Evolutionary conservation across 148 eudicot species (phyloP).

Genomic region (Beta vulgaris): DNA sequence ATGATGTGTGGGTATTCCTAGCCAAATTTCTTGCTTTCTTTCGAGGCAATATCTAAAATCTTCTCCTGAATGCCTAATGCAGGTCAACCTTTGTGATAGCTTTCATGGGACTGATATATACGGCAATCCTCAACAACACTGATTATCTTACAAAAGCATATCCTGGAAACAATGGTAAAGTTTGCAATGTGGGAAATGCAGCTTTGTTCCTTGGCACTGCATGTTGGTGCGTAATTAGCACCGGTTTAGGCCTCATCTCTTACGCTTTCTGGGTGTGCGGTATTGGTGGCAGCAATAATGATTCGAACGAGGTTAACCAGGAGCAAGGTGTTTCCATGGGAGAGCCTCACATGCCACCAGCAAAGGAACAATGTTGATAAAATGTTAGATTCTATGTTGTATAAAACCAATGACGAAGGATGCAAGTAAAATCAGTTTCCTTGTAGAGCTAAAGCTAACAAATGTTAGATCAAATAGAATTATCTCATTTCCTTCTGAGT

Average conservation of each 20-base stretch:
- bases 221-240: conserved; percentile 20
- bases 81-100: conserved; percentile 23
- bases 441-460: too few relatives aligned
- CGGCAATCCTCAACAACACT: conserved; percentile 14
- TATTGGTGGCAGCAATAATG: not conserved
- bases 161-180: not conserved
- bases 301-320: not conserved
- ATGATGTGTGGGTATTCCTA: too few relatives aligned
- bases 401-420: too few relatives aligned
- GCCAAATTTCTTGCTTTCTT: too few relatives aligned
- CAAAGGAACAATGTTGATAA: too few relatives aligned
- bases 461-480: too few relatives aligned
- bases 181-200: not conserved
- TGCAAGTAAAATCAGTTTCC: too few relatives aligned
- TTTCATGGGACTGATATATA: conserved; percentile 5
- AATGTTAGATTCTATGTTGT: too few relatives aligned
- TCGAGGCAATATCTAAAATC: too few relatives aligned
- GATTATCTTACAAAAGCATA: not conserved
- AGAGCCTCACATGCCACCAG: not conserved
- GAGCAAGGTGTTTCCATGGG: not conserved
- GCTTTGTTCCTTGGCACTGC: conserved; percentile 14
- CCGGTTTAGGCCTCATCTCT: conserved; percentile 10
- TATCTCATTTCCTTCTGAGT: too few relatives aligned
- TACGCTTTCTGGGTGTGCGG: not conserved
- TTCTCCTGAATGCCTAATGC: too few relatives aligned